Base-by-base conservation (phyloP, 1,284 basidiomycete genomes). In the Ustilago crameri region DNA sequence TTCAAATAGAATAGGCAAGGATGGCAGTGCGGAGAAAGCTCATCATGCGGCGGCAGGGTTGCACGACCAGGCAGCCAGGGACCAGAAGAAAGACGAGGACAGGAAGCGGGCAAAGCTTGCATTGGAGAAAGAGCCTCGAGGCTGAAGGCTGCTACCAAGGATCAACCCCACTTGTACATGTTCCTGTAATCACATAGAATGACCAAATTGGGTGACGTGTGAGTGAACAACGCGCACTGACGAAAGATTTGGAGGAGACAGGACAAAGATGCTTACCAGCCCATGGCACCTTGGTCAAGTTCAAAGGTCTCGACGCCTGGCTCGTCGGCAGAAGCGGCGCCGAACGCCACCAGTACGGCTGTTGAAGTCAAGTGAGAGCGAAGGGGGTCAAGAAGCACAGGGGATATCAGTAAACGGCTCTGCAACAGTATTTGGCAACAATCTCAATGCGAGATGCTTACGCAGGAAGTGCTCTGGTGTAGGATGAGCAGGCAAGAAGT, bases 131-230 rank as follows among this genome's bases (percentile, higher is more conserved):
- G 70, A 74, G 22, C 40, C 37, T 12, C 27, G 43, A 12, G 37
- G 42, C 22, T 57, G 45, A 45, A 17, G 14, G 24, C 26, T 37
- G n/a, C n/a, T 20, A 22, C n/a, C 38, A 34, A 34, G 49, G 10
- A 14, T 24, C 44, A 71, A 7, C 73, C 73, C 73, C 73, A 75
- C 32, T 59, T 64, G 71, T 75, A 75, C 74, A 75, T 75, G 70
- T 73, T 75, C 74, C 72, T 74, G 59, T 58, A 59, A 67, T 59
- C 38, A 47, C 37, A 61, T 10, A 68, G 37, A 54, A 40, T 49
- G 40, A 35, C 10, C 27, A 42, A 43, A 35, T 27, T 27, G 12
- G 22, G 22, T 22, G 30, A 10, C 27, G 12, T 37, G 37, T 26
- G 34, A 43, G 17, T 44, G 34, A 35, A 46, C 12, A 35, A 9